These are phyloP conservation scores for Enteropsectra breve DNA, from an alignment of 371 early-diverging fungal genomes.

Conservation along the genomic window DNA sequence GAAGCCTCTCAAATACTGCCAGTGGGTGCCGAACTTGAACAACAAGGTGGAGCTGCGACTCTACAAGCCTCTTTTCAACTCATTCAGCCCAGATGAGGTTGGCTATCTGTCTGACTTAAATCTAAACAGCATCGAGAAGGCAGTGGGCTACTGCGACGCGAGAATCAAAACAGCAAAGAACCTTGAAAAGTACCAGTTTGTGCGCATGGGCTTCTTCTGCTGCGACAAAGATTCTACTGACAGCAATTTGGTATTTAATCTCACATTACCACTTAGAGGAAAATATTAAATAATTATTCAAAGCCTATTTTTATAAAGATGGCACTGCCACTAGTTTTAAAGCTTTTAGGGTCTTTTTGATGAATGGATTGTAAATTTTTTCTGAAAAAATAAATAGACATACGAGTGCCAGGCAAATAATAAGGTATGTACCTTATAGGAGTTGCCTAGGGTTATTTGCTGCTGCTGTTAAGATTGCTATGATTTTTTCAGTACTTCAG, in stretches of 20 bases:
- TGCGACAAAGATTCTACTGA: slow-evolving; percentile 69
- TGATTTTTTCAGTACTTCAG: not conserved
- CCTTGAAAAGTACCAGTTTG: slow-evolving; percentile 81
- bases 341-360: not conserved
- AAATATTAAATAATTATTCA: slow-evolving; percentile 16
- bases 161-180: slow-evolving; percentile 67
- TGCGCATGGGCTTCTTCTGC: slow-evolving; percentile 88
- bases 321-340: too few relatives aligned
- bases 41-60: slow-evolving; percentile 69
- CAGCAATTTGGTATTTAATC: slow-evolving; percentile 34
- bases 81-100: slow-evolving; percentile 72
- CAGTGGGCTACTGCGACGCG: slow-evolving; percentile 70
- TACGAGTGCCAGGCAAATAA: not conserved
- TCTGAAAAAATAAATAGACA: not conserved
- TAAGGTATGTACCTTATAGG: not conserved
- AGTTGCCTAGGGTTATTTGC: not conserved
- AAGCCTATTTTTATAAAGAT: slow-evolving; percentile 4
- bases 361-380: not conserved
- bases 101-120: slow-evolving; percentile 85
- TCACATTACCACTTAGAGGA: slow-evolving; percentile 39
- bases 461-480: not conserved
- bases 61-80: slow-evolving; percentile 72
- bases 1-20: slow-evolving; percentile 85
- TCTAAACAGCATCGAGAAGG: slow-evolving; percentile 66
- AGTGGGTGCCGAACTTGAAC: slow-evolving; percentile 80